These are phyloP conservation scores for Hymenoscyphus repandus DNA, from an alignment of 2,329 filamentous ascomycete species.

Conservation along the genomic window DNA sequence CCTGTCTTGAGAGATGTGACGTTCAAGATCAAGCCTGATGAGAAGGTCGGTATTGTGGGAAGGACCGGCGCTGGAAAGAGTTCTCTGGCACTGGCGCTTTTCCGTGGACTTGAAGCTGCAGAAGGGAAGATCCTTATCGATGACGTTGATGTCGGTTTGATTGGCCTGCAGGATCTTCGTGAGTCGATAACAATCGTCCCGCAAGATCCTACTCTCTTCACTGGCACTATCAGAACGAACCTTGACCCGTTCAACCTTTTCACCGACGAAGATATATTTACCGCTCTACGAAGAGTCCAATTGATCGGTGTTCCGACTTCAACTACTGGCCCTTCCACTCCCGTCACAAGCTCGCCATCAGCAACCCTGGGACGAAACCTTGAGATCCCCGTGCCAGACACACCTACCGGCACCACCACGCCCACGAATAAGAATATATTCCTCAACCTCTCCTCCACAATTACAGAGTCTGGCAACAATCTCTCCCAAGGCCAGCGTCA, in stretches of 20 bases:
- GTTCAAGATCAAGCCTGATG: constrained; percentile 78
- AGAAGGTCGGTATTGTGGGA: constrained; percentile 95
- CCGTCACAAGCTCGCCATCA: constrained; percentile 28
- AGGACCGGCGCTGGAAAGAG: constrained; percentile 96
- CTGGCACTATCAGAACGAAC: constrained; percentile 85
- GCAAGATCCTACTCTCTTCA: constrained; percentile 93
- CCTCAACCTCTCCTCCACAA: constrained; percentile 73
- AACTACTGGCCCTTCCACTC: constrained; percentile 29
- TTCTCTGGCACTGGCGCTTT: constrained; percentile 85
- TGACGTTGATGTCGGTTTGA: constrained; percentile 79
- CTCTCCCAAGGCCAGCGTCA: constrained; percentile 95
- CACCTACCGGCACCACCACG: constrained; percentile 26
- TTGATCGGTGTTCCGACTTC: constrained; percentile 57
- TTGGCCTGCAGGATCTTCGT: constrained; percentile 88
- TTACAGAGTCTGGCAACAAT: constrained; percentile 89
- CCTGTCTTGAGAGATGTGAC: constrained; percentile 77
- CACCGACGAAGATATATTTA: constrained; percentile 86
- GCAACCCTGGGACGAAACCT: constrained; percentile 19
- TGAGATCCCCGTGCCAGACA: constrained; percentile 20
- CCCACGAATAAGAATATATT: constrained; percentile 90
- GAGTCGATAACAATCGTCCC: constrained; percentile 96
- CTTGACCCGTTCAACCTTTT: constrained; percentile 88
- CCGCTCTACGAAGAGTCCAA: constrained; percentile 80
- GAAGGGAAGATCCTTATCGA: constrained; percentile 87
- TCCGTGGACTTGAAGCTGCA: constrained; percentile 89